Base-by-base conservation (phyloP, 2,329 filamentous ascomycete genomes). In the Penicillium sp. region DNA sequence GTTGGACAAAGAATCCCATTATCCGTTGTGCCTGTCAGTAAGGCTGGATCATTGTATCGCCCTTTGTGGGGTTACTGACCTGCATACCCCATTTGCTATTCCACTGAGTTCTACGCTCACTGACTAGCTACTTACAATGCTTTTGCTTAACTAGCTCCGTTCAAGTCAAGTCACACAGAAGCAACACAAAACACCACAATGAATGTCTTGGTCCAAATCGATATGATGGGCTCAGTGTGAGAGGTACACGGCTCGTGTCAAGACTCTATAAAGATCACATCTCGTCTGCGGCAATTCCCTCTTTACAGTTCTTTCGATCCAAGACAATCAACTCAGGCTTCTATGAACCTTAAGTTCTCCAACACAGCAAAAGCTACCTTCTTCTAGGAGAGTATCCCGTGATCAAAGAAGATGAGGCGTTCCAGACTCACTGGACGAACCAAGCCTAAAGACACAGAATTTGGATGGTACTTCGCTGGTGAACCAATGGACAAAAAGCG, bases 1-100 rank as follows among this genome's bases (percentile, higher is more conserved):
- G 52, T 37, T 44, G 30, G 31, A 34, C 52, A 53, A 28, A 43
- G 33, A 58, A 53, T 56, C 28, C 35, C 41, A 41, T 57, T 52
- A 33, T 54, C 44, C 33, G 52, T 42, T 19, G 52, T 54, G 16
- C 33, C 29, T 46, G 27, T 42, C 31, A 36, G 30, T 45, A 31
- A 18, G 44, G 46, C 48, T 42, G 22, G 38, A 35, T 39, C 19
- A 46, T 39, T 35, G 16, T 35, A 11, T 29, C 38, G 25, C 19
- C 14, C 40, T 46, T 41, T 47, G 37, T 47, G 35, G n/a, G 33
- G 8, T 4, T 42, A 14, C 19, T 11, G 37, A 29, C 14, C 25
- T 36, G 16, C 38, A n/a, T n/a, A 29, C 10, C n/a, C 11, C 13
- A 13, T 46, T 22, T 36, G 31, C 18, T 28, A 36, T 33, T 40